Evolutionary conservation across 371 early-diverging fungal genomes (phyloP).

Genomic region (Lichtheimia hyalospora): DNA sequence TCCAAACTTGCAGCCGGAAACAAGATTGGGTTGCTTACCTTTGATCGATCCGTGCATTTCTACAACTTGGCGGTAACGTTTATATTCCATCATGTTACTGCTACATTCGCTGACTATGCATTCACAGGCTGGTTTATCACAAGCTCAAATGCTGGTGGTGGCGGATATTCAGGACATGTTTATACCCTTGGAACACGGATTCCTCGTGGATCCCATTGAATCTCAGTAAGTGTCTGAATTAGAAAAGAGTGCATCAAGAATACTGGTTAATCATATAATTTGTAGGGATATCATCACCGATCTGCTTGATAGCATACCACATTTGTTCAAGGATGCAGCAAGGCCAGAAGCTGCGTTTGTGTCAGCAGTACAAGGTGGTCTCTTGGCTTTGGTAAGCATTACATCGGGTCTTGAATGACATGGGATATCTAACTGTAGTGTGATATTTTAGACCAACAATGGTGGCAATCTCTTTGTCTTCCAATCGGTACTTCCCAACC

Average conservation of each 20-base stretch:
- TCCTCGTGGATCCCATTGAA: conserved; percentile 81
- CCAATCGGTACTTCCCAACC: conserved; percentile 81
- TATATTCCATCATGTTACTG: neutral
- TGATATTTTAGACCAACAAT: conserved; percentile 46
- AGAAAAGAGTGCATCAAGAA: neutral
- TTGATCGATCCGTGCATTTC: conserved; percentile 89
- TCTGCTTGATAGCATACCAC: conserved; percentile 78
- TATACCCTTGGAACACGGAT: conserved; percentile 81
- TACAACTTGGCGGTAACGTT: conserved; percentile 80
- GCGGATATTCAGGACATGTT: conserved; percentile 91
- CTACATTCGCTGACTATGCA: neutral
- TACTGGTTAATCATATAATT: neutral
- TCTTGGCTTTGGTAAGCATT: conserved; percentile 66
- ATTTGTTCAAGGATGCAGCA: conserved; percentile 75
- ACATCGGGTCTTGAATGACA: too few relatives aligned
- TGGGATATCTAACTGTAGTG: neutral
- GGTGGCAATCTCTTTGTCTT: conserved; percentile 89
- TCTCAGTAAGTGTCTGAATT: conserved; percentile 42
- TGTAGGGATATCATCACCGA: conserved; percentile 69
- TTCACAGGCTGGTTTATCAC: conserved; percentile 65
- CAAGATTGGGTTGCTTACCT: conserved; percentile 87
- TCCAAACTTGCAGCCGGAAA: conserved; percentile 48
- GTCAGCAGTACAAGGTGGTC: conserved; percentile 78
- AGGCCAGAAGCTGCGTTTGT: conserved; percentile 77
- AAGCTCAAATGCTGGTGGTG: conserved; percentile 94